Evolutionary conservation across 768 basidiomycete genomes (phyloP).

Genomic region (Amanita phalloides): DNA sequence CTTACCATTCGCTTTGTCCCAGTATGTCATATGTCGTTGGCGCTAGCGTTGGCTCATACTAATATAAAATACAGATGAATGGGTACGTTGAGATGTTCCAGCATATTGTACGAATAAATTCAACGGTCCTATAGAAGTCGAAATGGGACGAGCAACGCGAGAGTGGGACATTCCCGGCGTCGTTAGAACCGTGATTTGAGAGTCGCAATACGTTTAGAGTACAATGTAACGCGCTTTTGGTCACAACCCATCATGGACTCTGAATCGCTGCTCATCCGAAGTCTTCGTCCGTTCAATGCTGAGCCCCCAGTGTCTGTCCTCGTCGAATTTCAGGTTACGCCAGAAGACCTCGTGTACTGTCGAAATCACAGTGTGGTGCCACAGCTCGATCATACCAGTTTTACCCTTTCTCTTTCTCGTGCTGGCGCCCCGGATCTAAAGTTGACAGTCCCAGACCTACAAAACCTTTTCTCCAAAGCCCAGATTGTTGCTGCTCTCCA

Average conservation of each 20-base stretch:
- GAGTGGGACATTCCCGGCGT: constrained; percentile 84
- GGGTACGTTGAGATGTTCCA: constrained; percentile 41
- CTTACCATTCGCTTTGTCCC: constrained; percentile 94
- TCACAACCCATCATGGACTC: constrained; percentile 25
- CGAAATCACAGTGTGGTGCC: constrained; percentile 61
- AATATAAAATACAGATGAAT: constrained; percentile 55
- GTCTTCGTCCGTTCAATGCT: constrained; percentile 52
- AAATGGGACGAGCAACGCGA: constrained; percentile 97
- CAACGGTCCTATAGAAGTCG: constrained; percentile 38
- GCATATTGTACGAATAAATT: background rate
- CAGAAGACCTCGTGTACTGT: constrained; percentile 54
- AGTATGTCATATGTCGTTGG: constrained; percentile 35
- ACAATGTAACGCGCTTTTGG: background rate
- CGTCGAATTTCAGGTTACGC: constrained; percentile 49
- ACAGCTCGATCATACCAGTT: constrained; percentile 35
- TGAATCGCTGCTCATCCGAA: constrained; percentile 31
- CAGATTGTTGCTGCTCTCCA: constrained; percentile 46
- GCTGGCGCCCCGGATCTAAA: constrained; percentile 19
- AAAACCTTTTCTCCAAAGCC: constrained; percentile 24
- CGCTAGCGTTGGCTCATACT: background rate
- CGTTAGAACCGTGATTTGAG: constrained; percentile 49
- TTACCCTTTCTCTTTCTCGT: constrained; percentile 28
- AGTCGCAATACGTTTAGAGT: background rate
- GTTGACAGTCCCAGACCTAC: constrained; percentile 29
- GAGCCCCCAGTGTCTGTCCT: constrained; percentile 49